Base-by-base conservation (phyloP, 441 rosid species). In the Pelargonium citronellum region DNA sequence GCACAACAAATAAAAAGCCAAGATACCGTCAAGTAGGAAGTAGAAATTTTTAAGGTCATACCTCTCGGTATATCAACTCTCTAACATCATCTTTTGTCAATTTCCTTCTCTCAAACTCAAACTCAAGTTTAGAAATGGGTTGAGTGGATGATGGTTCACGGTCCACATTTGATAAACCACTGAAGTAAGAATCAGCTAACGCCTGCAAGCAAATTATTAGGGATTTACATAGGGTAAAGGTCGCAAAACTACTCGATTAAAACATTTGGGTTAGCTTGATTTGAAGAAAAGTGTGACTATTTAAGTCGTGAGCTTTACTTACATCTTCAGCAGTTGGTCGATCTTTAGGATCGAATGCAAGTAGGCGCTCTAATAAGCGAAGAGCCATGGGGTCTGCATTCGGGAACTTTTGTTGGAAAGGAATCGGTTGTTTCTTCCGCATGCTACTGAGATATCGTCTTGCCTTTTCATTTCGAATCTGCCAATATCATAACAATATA, bases 391-490 rank as follows among this genome's bases (percentile, higher is more conserved):
- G 98, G 82, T 92, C 96, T 65, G 80, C 87, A 72, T 90, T 80
- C 58, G 95, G 96, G 80, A 92, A 91, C 79, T 92, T 95, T 24
- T 88, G 90, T 43, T 88, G 49, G 86, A 85, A 89, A 8, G 97
- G 95, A 77, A 95, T 85, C 37, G 84, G 89, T 75, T 75, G 92
- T 78, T 95, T 95, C 68, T 80, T 95, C 76, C 95, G 86, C 99
- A 95, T 92, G 92, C 84, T 88, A 71, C 89, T 82, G 67, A 95
- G 97, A 71, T 95, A 95, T 83, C 96, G 91, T 82, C 98, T 88
- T n/a, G 97, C 99, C 84, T 95, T 95, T 78, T 95, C 98, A 83
- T 95, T 95, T 7, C 98, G 84, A 79, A 95, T 95, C 98, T 92
- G 85, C 68, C 71, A 65, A 73, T 49, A 60, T 57, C 70, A 81